These are phyloP conservation scores for Forsythia suspensa DNA, from an alignment of 257 asterid species.

Conservation along the genomic window DNA sequence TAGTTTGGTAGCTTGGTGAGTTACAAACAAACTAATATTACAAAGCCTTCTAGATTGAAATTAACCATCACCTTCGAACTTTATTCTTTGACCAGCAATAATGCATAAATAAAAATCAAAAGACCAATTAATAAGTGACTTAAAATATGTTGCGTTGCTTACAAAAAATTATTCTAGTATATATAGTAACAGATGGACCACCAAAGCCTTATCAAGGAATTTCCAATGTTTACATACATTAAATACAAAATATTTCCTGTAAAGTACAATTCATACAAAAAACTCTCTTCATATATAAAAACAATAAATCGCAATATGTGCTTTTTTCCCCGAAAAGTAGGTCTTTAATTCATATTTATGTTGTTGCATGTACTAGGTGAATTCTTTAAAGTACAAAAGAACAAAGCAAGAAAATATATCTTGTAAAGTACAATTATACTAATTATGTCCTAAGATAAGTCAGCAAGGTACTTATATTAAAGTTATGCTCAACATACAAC, in stretches of 20 bases:
- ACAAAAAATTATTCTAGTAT: background rate
- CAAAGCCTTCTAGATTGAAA: conserved; percentile 33
- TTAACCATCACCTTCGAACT: conserved; percentile 26
- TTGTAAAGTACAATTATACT: too few relatives aligned
- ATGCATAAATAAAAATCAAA: conserved; percentile 5
- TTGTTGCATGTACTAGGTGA: background rate
- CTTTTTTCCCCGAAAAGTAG: conserved; percentile 14
- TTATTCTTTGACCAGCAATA: conserved; percentile 34
- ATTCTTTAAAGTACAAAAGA: conserved; percentile 1
- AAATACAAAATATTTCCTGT: conserved; percentile 3
- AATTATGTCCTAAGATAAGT: too few relatives aligned
- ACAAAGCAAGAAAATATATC: background rate
- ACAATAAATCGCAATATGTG: conserved; percentile 10
- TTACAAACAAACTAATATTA: background rate
- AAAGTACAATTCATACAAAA: background rate
- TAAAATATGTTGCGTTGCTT: background rate
- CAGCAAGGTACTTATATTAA: too few relatives aligned
- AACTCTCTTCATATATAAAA: background rate
- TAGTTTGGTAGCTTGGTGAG: too few relatives aligned
- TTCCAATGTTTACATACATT: conserved; percentile 1
- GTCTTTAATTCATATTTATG: background rate
- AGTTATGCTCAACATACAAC: too few relatives aligned
- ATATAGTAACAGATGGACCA: background rate
- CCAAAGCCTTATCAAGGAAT: background rate
- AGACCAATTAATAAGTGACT: conserved; percentile 5